These are phyloP conservation scores for Sporothrix dimorphospora DNA, from an alignment of 2,329 filamentous ascomycete genomes.

Conservation along the genomic window DNA sequence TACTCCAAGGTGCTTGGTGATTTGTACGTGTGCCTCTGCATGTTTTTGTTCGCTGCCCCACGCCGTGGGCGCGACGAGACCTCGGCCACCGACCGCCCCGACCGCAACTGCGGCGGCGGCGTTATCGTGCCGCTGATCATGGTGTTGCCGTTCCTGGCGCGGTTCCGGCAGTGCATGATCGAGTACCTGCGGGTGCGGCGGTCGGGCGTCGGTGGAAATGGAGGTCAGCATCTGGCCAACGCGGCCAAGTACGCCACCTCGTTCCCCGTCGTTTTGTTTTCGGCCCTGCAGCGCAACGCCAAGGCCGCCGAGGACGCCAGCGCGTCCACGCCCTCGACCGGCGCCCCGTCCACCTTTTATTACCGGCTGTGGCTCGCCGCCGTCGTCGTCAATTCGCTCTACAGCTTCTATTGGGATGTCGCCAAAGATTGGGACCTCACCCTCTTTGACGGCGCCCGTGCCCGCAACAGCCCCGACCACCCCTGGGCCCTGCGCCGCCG, in stretches of 20 bases:
- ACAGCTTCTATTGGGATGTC: slow-evolving; percentile 99
- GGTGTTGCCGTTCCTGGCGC: slow-evolving; percentile 79
- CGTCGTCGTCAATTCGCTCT: slow-evolving; percentile 81
- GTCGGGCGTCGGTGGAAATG: slow-evolving; percentile 60
- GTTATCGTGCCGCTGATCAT: slow-evolving; percentile 84
- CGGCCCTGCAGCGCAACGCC: slow-evolving; percentile 70
- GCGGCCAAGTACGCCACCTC: slow-evolving; percentile 92
- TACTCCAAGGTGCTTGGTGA: slow-evolving; percentile 93
- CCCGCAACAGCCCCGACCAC: slow-evolving; percentile 65
- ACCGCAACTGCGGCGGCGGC: slow-evolving; percentile 78
- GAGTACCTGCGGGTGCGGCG: slow-evolving; percentile 76
- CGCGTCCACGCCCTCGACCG: slow-evolving; percentile 33
- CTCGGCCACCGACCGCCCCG: slow-evolving; percentile 77
- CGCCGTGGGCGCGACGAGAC: slow-evolving; percentile 49
- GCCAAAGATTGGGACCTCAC: slow-evolving; percentile 95
- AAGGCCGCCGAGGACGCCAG: slow-evolving; percentile 43
- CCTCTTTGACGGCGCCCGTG: slow-evolving; percentile 64
- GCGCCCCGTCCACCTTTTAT: slow-evolving; percentile 43
- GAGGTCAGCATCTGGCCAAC: slow-evolving; percentile 88
- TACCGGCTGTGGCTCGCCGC: slow-evolving; percentile 70
- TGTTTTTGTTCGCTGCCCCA: slow-evolving; percentile 68
- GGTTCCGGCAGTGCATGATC: slow-evolving; percentile 87
- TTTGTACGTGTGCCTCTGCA: slow-evolving; percentile 85
- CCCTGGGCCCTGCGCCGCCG: slow-evolving; percentile 77
- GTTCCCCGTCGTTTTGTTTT: slow-evolving; percentile 86